Percentiles rank a stretch among this genome's conserved stretches.
Evolutionary conservation across 1,284 basidiomycete species (phyloP).

Genomic region (Chiua sp.): DNA sequence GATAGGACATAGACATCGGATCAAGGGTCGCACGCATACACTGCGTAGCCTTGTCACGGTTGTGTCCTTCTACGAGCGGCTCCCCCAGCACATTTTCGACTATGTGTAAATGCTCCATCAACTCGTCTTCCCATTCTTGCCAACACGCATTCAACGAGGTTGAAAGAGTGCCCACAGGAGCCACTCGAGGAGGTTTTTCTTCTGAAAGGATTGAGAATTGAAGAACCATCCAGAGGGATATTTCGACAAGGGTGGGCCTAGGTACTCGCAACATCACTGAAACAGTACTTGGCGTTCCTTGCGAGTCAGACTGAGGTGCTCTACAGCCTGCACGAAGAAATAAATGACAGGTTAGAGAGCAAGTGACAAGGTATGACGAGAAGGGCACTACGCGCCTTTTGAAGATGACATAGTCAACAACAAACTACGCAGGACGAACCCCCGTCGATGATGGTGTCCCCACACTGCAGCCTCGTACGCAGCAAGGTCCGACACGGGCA

Average conservation of each 20-base stretch:
- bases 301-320: constrained; percentile 44
- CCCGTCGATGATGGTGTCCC: constrained; percentile 75
- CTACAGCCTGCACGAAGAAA: constrained; percentile 42
- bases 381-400: constrained; percentile 45
- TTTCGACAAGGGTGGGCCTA: constrained; percentile 26
- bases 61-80: constrained; percentile 45
- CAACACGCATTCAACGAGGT: constrained; percentile 32
- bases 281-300: constrained; percentile 55
- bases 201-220: constrained; percentile 40
- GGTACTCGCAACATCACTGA: constrained; percentile 45
- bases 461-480: constrained; percentile 46
- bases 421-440: constrained; percentile 81
- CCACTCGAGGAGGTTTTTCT: constrained; percentile 63
- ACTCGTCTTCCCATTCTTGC: constrained; percentile 53
- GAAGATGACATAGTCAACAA: constrained; percentile 53
- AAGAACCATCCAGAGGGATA: constrained; percentile 64
- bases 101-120: constrained; percentile 48
- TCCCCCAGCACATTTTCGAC: constrained; percentile 45
- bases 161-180: constrained; percentile 67
- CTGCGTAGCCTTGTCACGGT: constrained; percentile 38
- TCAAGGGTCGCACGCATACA: constrained; percentile 63
- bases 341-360: constrained; percentile 2
- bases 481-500: constrained; percentile 44
- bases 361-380: too few species aligned
- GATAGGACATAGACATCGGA: constrained; percentile 55